Conservation (phyloP, 257 asterid species). For the Gentiana straminea region DNA sequence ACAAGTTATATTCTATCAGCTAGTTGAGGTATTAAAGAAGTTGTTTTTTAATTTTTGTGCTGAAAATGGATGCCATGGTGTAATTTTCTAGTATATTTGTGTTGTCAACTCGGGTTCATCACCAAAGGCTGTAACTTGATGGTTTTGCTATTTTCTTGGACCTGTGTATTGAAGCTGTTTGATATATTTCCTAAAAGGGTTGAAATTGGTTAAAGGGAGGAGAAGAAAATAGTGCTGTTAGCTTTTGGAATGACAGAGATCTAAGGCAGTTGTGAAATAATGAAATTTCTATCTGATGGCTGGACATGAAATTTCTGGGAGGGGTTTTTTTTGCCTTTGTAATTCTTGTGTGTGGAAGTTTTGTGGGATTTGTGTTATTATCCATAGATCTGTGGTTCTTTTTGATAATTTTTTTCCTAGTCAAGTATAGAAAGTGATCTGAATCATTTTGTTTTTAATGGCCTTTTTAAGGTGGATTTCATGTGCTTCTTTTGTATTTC, state of each 20-base stretch:
- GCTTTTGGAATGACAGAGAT: not conserved
- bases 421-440: conserved; percentile 9
- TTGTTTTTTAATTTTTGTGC: not conserved
- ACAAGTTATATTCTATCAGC: not conserved
- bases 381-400: conserved; percentile 10
- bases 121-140: not conserved
- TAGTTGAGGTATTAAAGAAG: conserved; percentile 14
- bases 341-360: conserved; percentile 9
- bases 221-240: no score
- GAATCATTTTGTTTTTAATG: conserved; percentile 5
- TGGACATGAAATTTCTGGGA: not conserved
- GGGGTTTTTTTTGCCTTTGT: not conserved
- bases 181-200: no score
- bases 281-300: not conserved
- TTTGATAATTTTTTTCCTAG: conserved; percentile 5
- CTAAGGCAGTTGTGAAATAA: no score
- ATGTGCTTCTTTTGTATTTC: conserved; percentile 22
- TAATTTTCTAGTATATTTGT: not conserved
- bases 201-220: not conserved
- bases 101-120: no score
- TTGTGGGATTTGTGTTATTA: conserved; percentile 4
- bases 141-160: conserved; percentile 1
- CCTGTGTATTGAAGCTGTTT: not conserved
- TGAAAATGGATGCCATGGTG: conserved; percentile 5
- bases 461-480: conserved; percentile 15